Evolutionary conservation across 2,329 filamentous ascomycete species (phyloP).

Genomic region (Fusarium xyrophilum): DNA sequence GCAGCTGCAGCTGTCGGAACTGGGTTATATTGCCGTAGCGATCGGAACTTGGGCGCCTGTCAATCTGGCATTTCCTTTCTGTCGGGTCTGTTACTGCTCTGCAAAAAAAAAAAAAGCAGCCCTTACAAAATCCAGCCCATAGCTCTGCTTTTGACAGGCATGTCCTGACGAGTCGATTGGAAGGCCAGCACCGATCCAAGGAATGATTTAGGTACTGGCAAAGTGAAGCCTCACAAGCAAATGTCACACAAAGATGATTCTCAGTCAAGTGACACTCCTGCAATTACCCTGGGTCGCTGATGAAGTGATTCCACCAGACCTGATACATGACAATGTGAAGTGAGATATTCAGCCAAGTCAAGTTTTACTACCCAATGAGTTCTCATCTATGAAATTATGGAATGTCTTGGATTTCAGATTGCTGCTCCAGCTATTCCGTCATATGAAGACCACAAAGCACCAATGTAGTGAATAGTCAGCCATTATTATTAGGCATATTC

Average conservation of each 20-base stretch:
- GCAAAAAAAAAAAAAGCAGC: neutral
- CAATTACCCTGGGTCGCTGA: conserved; percentile 11
- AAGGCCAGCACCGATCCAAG: neutral
- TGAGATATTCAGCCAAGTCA: conserved; percentile 16
- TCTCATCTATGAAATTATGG: neutral
- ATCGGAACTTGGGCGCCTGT: conserved; percentile 11
- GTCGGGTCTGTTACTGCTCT: conserved; percentile 1
- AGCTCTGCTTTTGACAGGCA: conserved; percentile 10
- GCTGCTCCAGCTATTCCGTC: neutral
- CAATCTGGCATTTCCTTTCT: conserved; percentile 17
- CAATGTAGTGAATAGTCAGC: neutral
- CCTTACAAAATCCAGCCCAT: conserved; percentile 23
- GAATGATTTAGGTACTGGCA: neutral
- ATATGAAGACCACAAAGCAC: conserved; percentile 3
- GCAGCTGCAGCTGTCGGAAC: conserved; percentile 9
- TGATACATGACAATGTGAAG: conserved; percentile 18
- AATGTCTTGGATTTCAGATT: neutral
- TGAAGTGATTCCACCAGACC: conserved; percentile 5
- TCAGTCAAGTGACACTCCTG: conserved; percentile 14
- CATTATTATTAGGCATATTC: neutral
- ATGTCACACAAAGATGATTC: neutral
- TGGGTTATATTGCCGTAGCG: neutral
- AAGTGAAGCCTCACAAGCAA: neutral
- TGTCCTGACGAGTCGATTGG: conserved; percentile 2
- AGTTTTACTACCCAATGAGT: neutral